phyloP scores from a whole-genome alignment of 768 basidiomycete genomes.

The Termitomyces sp. region DNA sequence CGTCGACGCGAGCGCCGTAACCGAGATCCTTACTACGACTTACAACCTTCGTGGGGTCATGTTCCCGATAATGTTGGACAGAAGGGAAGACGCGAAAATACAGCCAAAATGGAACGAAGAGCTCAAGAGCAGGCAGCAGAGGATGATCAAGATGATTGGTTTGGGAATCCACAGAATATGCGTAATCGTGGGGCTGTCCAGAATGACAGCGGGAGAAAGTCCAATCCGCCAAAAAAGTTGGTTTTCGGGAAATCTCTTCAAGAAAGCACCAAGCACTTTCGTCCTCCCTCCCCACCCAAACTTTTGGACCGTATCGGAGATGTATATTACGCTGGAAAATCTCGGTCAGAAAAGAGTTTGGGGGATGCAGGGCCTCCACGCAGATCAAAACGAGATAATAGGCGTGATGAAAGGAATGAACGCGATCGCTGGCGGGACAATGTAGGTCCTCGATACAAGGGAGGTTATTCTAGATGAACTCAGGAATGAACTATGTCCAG shows the following conservation, averaged over 20 bases:
- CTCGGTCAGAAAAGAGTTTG: slow-evolving; percentile 4
- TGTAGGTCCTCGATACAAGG: slow-evolving; percentile 44
- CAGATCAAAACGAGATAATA: slow-evolving; percentile 5
- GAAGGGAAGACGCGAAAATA: slow-evolving; percentile 56
- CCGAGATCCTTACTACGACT: slow-evolving; percentile 32
- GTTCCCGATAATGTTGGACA: slow-evolving; percentile 60
- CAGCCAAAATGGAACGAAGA: slow-evolving; percentile 46
- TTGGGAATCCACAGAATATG: slow-evolving; percentile 28
- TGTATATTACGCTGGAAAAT: slow-evolving; percentile 7
- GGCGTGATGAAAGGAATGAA: slow-evolving; percentile 16
- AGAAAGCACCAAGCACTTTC: slow-evolving; percentile 19
- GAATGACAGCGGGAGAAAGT: slow-evolving; percentile 3
- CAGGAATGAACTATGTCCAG: neutral
- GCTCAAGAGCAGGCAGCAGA: slow-evolving; percentile 36
- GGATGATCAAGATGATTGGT: slow-evolving; percentile 65
- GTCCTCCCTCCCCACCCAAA: slow-evolving; percentile 16
- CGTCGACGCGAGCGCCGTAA: slow-evolving; percentile 32
- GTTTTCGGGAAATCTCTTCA: slow-evolving; percentile 30
- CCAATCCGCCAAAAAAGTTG: slow-evolving; percentile 23
- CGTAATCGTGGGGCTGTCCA: slow-evolving; percentile 7
- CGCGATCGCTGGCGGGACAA: slow-evolving; percentile 15
- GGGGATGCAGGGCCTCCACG: slow-evolving; percentile 2
- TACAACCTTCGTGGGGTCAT: slow-evolving; percentile 41
- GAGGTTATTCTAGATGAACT: slow-evolving; percentile 35
- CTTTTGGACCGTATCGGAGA: slow-evolving; percentile 25